phyloP scores from a whole-genome alignment of 2,329 filamentous ascomycete species.

The Davidsoniella neocaledoniae region DNA sequence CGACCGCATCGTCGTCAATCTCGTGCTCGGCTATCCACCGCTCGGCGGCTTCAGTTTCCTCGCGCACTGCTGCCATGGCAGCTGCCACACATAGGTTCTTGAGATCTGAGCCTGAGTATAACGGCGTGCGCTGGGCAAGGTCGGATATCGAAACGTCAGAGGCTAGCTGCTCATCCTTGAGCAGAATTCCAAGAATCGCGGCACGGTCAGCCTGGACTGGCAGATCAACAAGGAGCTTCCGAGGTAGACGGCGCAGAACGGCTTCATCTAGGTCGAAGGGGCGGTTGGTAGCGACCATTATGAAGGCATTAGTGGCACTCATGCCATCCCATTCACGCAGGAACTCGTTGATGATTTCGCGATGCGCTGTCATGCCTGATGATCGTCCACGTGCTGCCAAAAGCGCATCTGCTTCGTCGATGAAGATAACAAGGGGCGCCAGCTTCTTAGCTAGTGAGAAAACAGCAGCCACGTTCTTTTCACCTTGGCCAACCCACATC shows the following conservation, averaged over 20 bases:
- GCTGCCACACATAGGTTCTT: constrained; percentile 72
- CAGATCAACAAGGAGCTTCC: constrained; percentile 57
- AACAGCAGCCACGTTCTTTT: constrained; percentile 88
- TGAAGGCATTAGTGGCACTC: constrained; percentile 66
- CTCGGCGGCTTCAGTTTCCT: constrained; percentile 39
- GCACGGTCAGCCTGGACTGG: constrained; percentile 49
- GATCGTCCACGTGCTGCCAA: constrained; percentile 59
- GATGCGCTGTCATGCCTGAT: constrained; percentile 51
- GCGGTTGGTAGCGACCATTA: constrained; percentile 95
- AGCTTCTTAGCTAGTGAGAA: constrained; percentile 86
- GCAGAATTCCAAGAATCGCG: constrained; percentile 54
- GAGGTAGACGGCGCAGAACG: constrained; percentile 58
- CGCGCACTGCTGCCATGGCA: constrained; percentile 61
- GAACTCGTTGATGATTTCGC: constrained; percentile 93
- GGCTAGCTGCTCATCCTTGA: constrained; percentile 50
- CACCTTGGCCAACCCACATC: constrained; percentile 89
- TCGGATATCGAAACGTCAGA: constrained; percentile 40
- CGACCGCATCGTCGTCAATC: constrained; percentile 18
- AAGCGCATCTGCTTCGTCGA: constrained; percentile 90
- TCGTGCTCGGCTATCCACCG: constrained; percentile 16
- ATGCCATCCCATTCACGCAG: constrained; percentile 94
- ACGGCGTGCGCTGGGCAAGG: constrained; percentile 50
- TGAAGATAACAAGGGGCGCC: constrained; percentile 83
- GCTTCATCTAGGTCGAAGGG: constrained; percentile 90
- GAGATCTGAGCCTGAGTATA: constrained; percentile 70